Percentiles rank a stretch among this genome's conserved stretches.
Evolutionary conservation across 2,329 filamentous ascomycete species (phyloP).

Genomic region (Exophiala sp.): DNA sequence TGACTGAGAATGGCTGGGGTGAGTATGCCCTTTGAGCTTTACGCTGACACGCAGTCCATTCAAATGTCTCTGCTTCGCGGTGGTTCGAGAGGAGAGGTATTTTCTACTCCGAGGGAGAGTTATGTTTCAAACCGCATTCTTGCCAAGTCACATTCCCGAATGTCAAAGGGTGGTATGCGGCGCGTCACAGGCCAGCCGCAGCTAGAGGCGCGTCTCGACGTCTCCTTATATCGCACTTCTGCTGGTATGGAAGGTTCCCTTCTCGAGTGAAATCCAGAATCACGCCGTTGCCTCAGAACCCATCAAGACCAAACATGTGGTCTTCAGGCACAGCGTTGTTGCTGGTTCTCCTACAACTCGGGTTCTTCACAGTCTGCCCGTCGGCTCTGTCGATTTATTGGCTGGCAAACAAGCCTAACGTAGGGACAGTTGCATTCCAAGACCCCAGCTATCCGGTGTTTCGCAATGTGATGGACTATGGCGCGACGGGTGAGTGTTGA

Average conservation of each 20-base stretch:
- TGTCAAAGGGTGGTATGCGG: conserved; percentile 1
- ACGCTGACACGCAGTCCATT: neutral
- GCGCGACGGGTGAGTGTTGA: conserved; percentile 44
- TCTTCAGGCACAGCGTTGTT: neutral
- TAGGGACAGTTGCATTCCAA: conserved; percentile 32
- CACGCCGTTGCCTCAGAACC: neutral
- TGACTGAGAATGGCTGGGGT: conserved; percentile 7
- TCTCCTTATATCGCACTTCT: conserved; percentile 1
- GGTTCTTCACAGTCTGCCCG: conserved; percentile 7
- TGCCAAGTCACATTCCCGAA: conserved; percentile 23
- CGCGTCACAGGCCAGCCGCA: conserved; percentile 9
- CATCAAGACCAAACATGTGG: conserved; percentile 8
- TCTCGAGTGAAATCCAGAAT: neutral
- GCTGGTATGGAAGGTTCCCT: neutral
- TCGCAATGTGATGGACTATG: conserved; percentile 65
- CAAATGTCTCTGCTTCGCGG: neutral
- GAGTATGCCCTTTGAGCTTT: neutral
- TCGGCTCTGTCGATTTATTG: conserved; percentile 31
- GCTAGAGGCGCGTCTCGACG: conserved; percentile 2
- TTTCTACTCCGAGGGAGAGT: conserved; percentile 8
- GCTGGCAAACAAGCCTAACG: conserved; percentile 33
- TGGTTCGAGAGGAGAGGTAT: too few species aligned
- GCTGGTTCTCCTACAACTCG: conserved; percentile 9
- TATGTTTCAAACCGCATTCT: conserved; percentile 16
- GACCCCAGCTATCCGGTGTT: conserved; percentile 49